A percentile compares a stretch with the other conserved stretches of the same genome.
These are phyloP conservation scores for Nakazawaea laoshanensis DNA, from an alignment of 805 yeast genomes.

Conservation along the genomic window DNA sequence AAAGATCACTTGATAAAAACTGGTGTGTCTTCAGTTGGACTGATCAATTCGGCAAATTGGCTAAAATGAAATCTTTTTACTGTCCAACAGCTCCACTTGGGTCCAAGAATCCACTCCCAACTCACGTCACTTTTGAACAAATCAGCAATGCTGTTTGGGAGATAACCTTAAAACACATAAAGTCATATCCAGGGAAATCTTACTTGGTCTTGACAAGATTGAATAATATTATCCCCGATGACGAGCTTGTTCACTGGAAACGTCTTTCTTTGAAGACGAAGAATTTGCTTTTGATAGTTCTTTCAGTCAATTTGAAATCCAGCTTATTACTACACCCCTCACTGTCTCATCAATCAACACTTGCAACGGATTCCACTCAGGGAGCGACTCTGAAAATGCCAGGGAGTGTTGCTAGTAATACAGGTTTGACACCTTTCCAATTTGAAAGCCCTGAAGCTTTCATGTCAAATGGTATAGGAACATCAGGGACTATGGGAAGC, in stretches of 20 bases:
- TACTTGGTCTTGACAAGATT: constrained; percentile 63
- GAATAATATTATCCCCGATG: constrained; percentile 72
- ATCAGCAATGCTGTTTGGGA: constrained; percentile 64
- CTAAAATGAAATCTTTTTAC: constrained; percentile 60
- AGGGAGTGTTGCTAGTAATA: constrained; percentile 6
- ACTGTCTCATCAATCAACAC: background rate
- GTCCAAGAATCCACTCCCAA: constrained; percentile 2
- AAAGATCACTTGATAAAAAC: constrained; percentile 67
- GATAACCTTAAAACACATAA: constrained; percentile 38
- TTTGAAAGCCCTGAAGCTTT: constrained; percentile 12
- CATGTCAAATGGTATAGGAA: constrained; percentile 3
- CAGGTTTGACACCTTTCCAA: constrained; percentile 9
- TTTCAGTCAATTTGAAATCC: constrained; percentile 57
- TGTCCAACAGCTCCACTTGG: constrained; percentile 12
- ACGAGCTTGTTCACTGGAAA: constrained; percentile 75
- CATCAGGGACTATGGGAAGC: background rate
- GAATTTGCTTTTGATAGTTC: constrained; percentile 55
- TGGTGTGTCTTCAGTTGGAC: constrained; percentile 91
- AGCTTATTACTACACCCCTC: constrained; percentile 24
- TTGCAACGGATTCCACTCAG: background rate
- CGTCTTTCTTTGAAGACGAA: constrained; percentile 50
- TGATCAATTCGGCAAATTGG: constrained; percentile 67
- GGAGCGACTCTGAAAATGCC: background rate
- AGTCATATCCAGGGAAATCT: constrained; percentile 40
- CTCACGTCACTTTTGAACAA: constrained; percentile 30